These are phyloP conservation scores for Oryza coarctata DNA, from an alignment of 176 grass and related monocot genomes.

Conservation along the genomic window DNA sequence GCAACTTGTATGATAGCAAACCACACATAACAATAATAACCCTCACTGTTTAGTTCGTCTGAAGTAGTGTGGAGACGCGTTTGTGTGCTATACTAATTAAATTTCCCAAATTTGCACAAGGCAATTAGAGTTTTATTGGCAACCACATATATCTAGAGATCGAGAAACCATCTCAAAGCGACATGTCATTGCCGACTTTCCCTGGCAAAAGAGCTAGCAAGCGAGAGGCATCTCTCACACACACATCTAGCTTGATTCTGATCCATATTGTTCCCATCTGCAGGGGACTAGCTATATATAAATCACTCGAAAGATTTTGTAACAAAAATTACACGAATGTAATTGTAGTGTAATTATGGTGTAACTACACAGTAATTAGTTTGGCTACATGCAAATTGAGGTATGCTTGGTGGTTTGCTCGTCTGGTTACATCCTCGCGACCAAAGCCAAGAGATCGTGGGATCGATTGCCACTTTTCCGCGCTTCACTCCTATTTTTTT, in stretches of 20 bases:
- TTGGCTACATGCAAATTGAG: no score
- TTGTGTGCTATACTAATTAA: not conserved
- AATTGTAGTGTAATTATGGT: no score
- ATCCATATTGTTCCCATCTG: not conserved
- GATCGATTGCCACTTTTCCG: no score
- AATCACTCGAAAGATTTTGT: no score
- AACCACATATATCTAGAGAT: not conserved
- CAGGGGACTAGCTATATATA: no score
- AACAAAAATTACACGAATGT: no score
- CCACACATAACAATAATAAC: not conserved
- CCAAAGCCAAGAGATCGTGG: no score
- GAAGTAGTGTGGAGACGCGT: not conserved
- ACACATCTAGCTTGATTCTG: not conserved
- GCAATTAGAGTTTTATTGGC: not conserved
- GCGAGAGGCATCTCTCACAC: not conserved
- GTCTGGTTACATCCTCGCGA: no score
- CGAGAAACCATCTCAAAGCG: not conserved
- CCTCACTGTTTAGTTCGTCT: not conserved
- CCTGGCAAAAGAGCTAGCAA: constrained; percentile 17
- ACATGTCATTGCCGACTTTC: constrained; percentile 41
- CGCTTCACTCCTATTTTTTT: no score
- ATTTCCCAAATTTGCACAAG: not conserved
- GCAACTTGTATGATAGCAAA: not conserved
- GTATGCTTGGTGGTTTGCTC: no score
- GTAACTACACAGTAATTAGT: no score